phyloP scores from a whole-genome alignment of 129 eudicot species.

The Tanacetum coccineum region DNA sequence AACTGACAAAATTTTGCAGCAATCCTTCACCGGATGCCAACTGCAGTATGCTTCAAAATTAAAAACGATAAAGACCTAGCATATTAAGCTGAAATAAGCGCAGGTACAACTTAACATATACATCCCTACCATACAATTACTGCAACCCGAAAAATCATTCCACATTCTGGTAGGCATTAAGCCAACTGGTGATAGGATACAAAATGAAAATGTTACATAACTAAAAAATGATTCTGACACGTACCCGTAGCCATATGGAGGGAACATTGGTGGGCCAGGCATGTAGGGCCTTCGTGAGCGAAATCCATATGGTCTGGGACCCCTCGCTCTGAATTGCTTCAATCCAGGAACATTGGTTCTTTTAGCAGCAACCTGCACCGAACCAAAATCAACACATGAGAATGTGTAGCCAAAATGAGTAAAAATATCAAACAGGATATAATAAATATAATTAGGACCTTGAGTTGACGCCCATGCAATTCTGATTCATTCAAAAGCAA shows the following conservation, averaged over 20 bases:
- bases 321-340: constrained; percentile 53
- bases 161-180: neutral
- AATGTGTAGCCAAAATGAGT: neutral
- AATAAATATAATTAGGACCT: constrained; percentile 28
- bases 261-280: constrained; percentile 38
- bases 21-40: too few species aligned
- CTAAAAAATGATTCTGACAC: constrained; percentile 4
- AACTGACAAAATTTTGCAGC: too few species aligned
- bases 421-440: neutral
- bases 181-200: neutral
- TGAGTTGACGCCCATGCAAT: constrained; percentile 64
- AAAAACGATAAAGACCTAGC: too few species aligned
- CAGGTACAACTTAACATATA: neutral
- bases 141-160: neutral
- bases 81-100: too few species aligned
- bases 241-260: constrained; percentile 60
- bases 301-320: constrained; percentile 45
- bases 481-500: constrained; percentile 53
- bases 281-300: constrained; percentile 47
- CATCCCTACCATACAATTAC: neutral
- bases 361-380: constrained; percentile 52
- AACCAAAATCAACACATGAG: constrained; percentile 4
- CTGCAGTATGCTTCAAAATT: too few species aligned
- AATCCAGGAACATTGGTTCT: constrained; percentile 63
- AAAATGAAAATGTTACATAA: neutral